These are phyloP conservation scores for Globisporangium nunn DNA, from an alignment of 352 stramenopile species.

Conservation along the genomic window DNA sequence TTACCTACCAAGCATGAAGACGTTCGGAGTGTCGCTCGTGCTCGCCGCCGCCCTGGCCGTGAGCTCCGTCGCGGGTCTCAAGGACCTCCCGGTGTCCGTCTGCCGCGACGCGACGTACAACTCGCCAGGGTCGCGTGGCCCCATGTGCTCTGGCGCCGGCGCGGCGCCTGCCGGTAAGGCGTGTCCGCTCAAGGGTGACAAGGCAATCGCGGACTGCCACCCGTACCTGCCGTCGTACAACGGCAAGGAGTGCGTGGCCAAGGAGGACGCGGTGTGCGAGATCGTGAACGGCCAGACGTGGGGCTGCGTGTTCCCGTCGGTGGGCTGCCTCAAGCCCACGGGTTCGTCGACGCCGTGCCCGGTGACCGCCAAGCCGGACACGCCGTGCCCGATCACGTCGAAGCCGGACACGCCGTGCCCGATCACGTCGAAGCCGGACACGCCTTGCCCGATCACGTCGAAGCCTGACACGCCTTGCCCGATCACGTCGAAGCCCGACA, in stretches of 20 bases:
- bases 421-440: slow-evolving; percentile 11
- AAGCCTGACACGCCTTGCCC: slow-evolving; percentile 12
- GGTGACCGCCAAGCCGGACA: slow-evolving; percentile 10
- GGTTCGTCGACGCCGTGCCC: slow-evolving; percentile 14
- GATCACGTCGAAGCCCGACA: slow-evolving; percentile 11
- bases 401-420: slow-evolving; percentile 14
- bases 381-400: slow-evolving; percentile 8
- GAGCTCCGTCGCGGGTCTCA: slow-evolving; percentile 15
- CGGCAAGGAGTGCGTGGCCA: slow-evolving; percentile 23
- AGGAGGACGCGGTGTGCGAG: slow-evolving; percentile 22
- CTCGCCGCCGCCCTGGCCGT: slow-evolving; percentile 21
- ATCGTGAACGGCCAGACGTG: slow-evolving; percentile 22
- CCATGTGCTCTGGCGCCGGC: slow-evolving; percentile 30
- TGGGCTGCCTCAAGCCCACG: slow-evolving; percentile 15
- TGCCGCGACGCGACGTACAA: slow-evolving; percentile 40
- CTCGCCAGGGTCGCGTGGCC: slow-evolving; percentile 18
- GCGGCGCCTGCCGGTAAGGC: slow-evolving; percentile 17
- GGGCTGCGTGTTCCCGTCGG: slow-evolving; percentile 22
- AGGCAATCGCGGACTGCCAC: slow-evolving; percentile 27
- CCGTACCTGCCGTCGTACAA: slow-evolving; percentile 30
- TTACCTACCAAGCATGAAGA: slow-evolving; percentile 23
- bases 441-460: slow-evolving; percentile 3
- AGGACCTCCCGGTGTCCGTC: slow-evolving; percentile 20
- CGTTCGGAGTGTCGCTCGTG: slow-evolving; percentile 21
- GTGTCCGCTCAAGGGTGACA: slow-evolving; percentile 35